Evolutionary conservation across 768 basidiomycete genomes (phyloP).

Genomic region (Leccinum disarticulatum): DNA sequence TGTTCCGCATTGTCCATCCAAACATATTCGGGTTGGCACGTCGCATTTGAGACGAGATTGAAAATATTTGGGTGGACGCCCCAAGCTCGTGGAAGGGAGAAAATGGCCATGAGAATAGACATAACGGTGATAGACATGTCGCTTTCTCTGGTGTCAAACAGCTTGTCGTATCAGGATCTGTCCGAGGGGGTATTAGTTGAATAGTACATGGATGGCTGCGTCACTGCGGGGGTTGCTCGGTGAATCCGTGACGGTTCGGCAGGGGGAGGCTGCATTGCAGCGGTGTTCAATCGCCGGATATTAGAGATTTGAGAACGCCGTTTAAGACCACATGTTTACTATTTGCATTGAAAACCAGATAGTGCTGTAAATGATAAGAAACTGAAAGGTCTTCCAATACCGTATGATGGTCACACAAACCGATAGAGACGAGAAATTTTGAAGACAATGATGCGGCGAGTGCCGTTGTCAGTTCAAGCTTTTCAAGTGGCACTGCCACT

Average conservation of each 20-base stretch:
- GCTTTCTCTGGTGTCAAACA: neutral
- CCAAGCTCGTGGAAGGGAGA: constrained; percentile 8
- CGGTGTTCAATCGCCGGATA: constrained; percentile 7
- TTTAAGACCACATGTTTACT: neutral
- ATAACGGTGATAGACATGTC: constrained; percentile 6
- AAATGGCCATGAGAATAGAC: neutral
- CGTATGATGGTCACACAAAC: no score
- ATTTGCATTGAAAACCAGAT: neutral
- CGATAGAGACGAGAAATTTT: no score
- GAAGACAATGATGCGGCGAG: no score
- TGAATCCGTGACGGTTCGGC: neutral
- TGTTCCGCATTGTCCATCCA: constrained; percentile 29
- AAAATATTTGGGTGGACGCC: constrained; percentile 12
- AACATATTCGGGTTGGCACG: constrained; percentile 16
- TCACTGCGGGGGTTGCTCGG: neutral
- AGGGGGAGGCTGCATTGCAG: neutral
- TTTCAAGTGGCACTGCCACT: no score
- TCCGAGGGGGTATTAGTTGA: neutral
- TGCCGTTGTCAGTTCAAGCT: no score
- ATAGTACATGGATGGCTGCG: neutral
- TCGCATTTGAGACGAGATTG: constrained; percentile 11
- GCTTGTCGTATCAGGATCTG: neutral
- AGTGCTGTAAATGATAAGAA: neutral
- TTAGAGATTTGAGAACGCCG: neutral
- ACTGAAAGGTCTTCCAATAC: neutral